Percentiles rank a stretch among this genome's conserved stretches.
These are phyloP conservation scores for Camelina neglecta DNA, from an alignment of 345 rosid species.

Conservation along the genomic window DNA sequence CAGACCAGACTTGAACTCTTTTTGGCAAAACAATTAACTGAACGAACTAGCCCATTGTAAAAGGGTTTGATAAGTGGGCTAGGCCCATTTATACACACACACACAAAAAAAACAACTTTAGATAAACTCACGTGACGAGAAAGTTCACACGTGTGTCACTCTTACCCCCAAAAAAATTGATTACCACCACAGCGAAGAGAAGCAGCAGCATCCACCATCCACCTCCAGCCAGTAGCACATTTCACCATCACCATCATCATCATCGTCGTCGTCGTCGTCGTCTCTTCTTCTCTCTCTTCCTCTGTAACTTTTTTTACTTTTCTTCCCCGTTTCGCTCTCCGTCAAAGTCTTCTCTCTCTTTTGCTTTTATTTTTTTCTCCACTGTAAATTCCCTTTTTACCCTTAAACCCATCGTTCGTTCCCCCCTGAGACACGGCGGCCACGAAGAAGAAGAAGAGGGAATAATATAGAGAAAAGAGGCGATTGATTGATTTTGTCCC, in stretches of 20 bases:
- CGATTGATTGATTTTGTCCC: background rate
- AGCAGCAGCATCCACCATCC: background rate
- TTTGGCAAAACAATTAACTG: background rate
- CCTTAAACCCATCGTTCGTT: constrained; percentile 22
- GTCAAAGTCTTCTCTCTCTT: constrained; percentile 28
- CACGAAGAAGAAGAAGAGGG: background rate
- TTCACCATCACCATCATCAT: background rate
- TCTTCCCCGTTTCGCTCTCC: constrained; percentile 24
- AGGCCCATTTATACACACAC: background rate
- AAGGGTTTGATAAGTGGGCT: constrained; percentile 19
- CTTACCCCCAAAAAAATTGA: constrained; percentile 25
- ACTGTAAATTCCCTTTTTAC: constrained; percentile 33
- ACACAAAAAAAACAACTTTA: background rate
- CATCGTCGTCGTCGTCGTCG: background rate
- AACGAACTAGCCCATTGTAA: constrained; percentile 1
- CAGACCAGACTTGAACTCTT: too few relatives aligned
- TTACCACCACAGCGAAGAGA: constrained; percentile 18
- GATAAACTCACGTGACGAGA: constrained; percentile 38
- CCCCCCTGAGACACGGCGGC: constrained; percentile 15
- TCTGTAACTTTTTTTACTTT: background rate
- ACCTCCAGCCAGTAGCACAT: background rate
- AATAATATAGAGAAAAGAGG: background rate
- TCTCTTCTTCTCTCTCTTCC: background rate
- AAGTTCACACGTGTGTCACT: constrained; percentile 38
- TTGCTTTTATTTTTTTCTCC: background rate